Base-by-base conservation (phyloP, 2,329 filamentous ascomycete species). In the Neopestalotiopsis sp. region DNA sequence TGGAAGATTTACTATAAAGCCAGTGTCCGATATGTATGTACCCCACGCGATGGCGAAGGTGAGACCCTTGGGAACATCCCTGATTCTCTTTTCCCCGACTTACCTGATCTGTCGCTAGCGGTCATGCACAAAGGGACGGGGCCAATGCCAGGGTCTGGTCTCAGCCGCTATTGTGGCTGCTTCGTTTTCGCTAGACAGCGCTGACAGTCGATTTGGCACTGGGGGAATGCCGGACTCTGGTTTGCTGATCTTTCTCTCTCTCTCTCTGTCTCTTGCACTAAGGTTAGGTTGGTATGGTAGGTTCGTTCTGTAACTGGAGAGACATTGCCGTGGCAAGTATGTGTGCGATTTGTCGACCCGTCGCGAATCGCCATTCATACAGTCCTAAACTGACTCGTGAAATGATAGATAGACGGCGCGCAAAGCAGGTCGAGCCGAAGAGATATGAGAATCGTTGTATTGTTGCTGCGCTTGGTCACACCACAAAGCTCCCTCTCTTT, bases 41-140 rank as follows among this genome's bases (percentile, higher is more conserved):
- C 61, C 61, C 61, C 61, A 64, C 61, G 61, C 61, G 12, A 64
- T 53, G 6, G 34, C 10, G 38, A n/a, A 20, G 57, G 10, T 64
- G 28, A 64, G 42, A 53, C 61, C 61, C 40, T 49, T 10, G 40
- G 10, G 28, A n/a, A 53, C 24, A 28, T 20, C 61, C 42, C 34
- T 40, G 61, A 49, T 49, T 45, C 40, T 42, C 40, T 24, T 30
- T 38, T 14, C 45, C 45, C 20, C 38, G 14, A 53, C 61, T 64
- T 64, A 64, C 61, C 30, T 30, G 61, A 64, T 64, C 28, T 20
- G 61, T 64, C 61, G 40, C 61, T 64, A 64, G 61, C 34, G 10
- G 38, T 13, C 28, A 49, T 64, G 61, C 61, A 64, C 40, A 40
- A 49, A 64, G 61, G 61, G 61, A 64, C 61, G 59, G 10, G 20